Percentiles rank a stretch among this genome's conserved stretches.
Conservation (phyloP, 257 asterid species). For the Gentiana macrophylla region DNA sequence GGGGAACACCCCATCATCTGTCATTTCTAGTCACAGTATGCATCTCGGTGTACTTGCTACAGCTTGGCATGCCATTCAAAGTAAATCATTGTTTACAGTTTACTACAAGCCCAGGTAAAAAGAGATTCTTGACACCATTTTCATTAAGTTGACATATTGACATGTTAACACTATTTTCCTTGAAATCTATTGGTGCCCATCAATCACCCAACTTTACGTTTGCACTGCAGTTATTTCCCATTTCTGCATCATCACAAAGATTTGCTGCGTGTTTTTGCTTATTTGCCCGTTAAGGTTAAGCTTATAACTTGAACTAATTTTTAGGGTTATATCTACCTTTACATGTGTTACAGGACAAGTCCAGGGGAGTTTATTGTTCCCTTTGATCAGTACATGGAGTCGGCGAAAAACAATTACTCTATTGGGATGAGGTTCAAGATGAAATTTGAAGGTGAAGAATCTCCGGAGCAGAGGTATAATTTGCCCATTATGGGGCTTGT, state of each 20-base stretch:
- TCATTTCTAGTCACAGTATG: conserved; percentile 97
- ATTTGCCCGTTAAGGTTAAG: not conserved
- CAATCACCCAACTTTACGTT: too few relatives aligned
- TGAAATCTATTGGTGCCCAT: not conserved
- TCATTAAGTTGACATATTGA: not conserved
- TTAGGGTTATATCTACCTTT: not conserved
- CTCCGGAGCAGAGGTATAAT: conserved; percentile 88
- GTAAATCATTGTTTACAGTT: conserved; percentile 68
- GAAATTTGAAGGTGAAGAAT: conserved; percentile 98
- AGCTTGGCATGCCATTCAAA: conserved; percentile 91
- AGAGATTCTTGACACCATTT: not conserved
- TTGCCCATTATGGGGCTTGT: not conserved
- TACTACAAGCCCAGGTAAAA: conserved; percentile 91
- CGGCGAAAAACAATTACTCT: conserved; percentile 52
- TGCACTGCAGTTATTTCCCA: too few relatives aligned
- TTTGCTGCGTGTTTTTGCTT: too few relatives aligned
- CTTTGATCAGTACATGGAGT: conserved; percentile 68
- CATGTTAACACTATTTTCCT: too few relatives aligned
- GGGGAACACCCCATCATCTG: conserved; percentile 80
- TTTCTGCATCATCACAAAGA: too few relatives aligned
- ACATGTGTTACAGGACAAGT: conserved; percentile 47
- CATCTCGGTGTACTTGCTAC: conserved; percentile 98
- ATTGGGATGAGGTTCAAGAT: conserved; percentile 92
- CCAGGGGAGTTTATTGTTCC: conserved; percentile 83
- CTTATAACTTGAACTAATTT: not conserved